Conservation (phyloP, 345 rosid genomes). For the sweet orange (Citrus sinensis) region DNA sequence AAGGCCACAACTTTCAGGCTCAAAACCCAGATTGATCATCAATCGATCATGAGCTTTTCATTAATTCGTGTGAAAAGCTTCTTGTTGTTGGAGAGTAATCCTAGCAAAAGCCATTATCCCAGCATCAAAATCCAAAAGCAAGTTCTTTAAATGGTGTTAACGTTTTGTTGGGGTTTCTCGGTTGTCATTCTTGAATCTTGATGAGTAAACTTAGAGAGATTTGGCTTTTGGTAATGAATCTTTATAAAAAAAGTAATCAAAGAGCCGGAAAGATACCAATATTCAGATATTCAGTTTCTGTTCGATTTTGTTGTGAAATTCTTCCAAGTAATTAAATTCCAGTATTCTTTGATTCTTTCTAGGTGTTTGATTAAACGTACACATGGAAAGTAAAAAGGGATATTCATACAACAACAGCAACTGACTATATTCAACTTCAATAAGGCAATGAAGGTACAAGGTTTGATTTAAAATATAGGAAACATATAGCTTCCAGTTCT, state of each 20-base stretch:
- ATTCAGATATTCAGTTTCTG: neutral
- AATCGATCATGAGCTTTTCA: neutral
- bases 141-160: neutral
- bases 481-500: neutral
- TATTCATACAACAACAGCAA: no score
- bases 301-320: neutral
- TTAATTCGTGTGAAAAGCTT: neutral
- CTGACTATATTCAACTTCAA: neutral
- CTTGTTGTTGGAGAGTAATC: neutral
- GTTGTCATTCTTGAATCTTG: no score
- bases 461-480: neutral
- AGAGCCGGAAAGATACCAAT: neutral
- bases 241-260: neutral
- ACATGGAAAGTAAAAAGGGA: neutral
- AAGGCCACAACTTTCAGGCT: no score
- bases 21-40: neutral
- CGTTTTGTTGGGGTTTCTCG: neutral
- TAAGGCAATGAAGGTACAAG: neutral
- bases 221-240: neutral
- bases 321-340: neutral
- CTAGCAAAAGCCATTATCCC: neutral
- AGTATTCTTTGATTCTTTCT: neutral
- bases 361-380: neutral
- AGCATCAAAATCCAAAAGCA: no score
- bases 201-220: no score